phyloP scores from a whole-genome alignment of 2,329 filamentous ascomycete species.

The Ophiostoma piceae region DNA sequence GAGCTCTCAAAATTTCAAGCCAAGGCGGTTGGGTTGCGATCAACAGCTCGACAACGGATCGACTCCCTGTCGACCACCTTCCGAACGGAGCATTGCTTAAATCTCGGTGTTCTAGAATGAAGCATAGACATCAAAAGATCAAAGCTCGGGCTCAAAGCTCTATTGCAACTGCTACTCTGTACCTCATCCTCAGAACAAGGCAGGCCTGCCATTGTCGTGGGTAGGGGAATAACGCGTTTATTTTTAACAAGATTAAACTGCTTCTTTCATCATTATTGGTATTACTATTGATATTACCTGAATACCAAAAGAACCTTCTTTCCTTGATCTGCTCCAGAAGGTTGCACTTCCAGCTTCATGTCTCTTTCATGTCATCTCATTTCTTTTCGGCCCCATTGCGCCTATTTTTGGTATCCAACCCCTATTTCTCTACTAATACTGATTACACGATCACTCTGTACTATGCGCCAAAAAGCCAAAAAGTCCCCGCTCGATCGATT shows the following conservation, averaged over 20 bases:
- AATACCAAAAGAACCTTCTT: background rate
- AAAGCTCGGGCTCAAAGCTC: too few relatives aligned
- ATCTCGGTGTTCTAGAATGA: background rate
- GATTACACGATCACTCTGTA: too few relatives aligned
- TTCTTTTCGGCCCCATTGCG: background rate
- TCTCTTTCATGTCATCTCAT: slow-evolving; percentile 12
- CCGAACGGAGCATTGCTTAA: slow-evolving; percentile 7
- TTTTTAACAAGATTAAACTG: background rate
- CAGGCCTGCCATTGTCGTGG: background rate
- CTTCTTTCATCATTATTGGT: background rate
- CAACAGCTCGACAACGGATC: slow-evolving; percentile 2
- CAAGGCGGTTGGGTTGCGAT: background rate
- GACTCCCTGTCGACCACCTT: background rate
- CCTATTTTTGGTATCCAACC: slow-evolving; percentile 15
- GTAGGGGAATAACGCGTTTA: background rate
- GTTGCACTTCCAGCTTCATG: slow-evolving; percentile 5
- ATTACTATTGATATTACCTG: background rate
- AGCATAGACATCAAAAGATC: background rate
- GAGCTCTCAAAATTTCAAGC: background rate
- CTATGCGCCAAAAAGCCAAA: background rate
- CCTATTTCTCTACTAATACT: background rate
- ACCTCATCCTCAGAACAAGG: background rate
- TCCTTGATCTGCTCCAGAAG: background rate
- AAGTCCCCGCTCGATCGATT: slow-evolving; percentile 1
- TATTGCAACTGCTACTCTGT: background rate